phyloP scores from a whole-genome alignment of 129 eudicot species.

The Solidago caesia region DNA sequence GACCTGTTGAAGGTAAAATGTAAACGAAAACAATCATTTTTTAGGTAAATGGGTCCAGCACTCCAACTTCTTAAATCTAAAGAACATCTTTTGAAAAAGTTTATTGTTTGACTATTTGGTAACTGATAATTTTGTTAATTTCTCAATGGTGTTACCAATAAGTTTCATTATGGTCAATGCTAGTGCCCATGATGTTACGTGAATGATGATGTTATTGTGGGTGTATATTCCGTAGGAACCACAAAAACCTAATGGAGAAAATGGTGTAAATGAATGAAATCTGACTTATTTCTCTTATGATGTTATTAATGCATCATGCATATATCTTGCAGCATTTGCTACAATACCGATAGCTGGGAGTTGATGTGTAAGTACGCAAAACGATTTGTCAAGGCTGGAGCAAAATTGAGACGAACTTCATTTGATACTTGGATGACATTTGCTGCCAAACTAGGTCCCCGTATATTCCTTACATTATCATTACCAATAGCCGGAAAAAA shows the following conservation, averaged over 20 bases:
- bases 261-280: neutral
- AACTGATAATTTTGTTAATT: neutral
- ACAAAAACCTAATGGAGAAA: neutral
- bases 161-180: neutral
- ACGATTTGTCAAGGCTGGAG: constrained; percentile 71
- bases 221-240: no score
- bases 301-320: neutral
- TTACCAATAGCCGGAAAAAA: neutral
- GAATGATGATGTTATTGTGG: neutral
- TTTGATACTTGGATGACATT: constrained; percentile 85
- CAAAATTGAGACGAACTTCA: constrained; percentile 63
- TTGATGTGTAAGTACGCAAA: constrained; percentile 69
- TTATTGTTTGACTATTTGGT: neutral
- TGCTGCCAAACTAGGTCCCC: constrained; percentile 73
- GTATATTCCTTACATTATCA: neutral
- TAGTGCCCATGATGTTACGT: neutral
- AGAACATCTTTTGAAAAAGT: no score
- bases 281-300: neutral
- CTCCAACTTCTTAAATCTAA: no score
- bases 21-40: no score
- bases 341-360: constrained; percentile 58
- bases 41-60: no score
- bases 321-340: constrained; percentile 70
- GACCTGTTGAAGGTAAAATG: no score
- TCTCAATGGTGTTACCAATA: neutral